These are phyloP conservation scores for Tulasnella sp. DNA, from an alignment of 768 basidiomycete species.

Conservation along the genomic window DNA sequence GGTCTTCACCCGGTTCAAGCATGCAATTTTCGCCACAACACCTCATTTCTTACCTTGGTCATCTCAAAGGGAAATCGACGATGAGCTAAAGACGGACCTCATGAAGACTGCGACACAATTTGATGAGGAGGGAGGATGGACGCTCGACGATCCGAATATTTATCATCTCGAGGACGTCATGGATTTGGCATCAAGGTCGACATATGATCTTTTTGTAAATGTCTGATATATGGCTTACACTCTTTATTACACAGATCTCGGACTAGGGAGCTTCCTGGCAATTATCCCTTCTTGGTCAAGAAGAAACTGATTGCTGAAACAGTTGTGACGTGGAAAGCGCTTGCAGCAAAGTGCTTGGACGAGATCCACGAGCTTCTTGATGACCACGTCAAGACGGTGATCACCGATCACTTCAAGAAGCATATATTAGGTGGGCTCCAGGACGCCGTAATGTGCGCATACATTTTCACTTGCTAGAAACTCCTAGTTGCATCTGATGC, in stretches of 20 bases:
- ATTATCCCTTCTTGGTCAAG: constrained; percentile 46
- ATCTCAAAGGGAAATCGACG: constrained; percentile 3
- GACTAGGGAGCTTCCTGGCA: constrained; percentile 57
- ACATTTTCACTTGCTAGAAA: constrained; percentile 31
- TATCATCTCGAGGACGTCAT: constrained; percentile 21
- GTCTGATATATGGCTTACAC: background rate
- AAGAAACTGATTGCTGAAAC: constrained; percentile 17
- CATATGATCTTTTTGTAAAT: background rate
- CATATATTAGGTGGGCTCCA: background rate
- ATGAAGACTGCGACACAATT: background rate
- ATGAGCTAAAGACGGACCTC: background rate
- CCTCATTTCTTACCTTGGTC: constrained; percentile 18
- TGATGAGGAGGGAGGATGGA: background rate
- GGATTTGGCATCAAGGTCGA: constrained; percentile 7
- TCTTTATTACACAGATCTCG: constrained; percentile 39
- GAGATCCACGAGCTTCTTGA: background rate
- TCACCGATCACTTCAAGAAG: constrained; percentile 1
- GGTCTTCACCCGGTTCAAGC: background rate
- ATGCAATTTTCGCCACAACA: background rate
- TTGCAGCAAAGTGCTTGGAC: constrained; percentile 2
- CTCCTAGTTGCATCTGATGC: background rate
- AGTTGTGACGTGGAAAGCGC: background rate
- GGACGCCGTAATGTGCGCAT: background rate
- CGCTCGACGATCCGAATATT: constrained; percentile 28
- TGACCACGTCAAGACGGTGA: background rate